Evolutionary conservation across 139 green algal genomes (phyloP).

Genomic region (Picochlorum sp.): DNA sequence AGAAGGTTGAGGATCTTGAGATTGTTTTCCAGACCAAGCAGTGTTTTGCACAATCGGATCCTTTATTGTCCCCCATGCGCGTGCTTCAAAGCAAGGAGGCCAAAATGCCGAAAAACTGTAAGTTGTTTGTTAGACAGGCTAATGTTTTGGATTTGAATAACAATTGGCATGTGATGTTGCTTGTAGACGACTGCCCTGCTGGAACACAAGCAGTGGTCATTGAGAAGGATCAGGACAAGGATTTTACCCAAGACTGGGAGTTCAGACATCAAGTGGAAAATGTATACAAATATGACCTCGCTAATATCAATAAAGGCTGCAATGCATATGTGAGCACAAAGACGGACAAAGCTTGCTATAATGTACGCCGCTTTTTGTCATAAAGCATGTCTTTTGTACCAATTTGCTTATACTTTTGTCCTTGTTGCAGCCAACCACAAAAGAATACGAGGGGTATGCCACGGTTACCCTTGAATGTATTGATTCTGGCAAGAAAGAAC

Average conservation of each 20-base stretch:
- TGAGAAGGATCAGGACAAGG: neutral
- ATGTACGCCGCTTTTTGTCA: neutral
- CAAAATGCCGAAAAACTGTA: neutral
- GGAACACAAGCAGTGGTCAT: neutral
- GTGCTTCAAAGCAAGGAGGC: neutral
- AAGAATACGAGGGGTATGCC: neutral
- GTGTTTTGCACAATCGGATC: neutral
- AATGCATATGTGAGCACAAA: slow-evolving; percentile 3
- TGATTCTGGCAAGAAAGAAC: neutral
- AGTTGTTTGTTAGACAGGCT: too few relatives aligned
- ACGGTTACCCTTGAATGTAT: neutral
- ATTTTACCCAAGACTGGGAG: slow-evolving; percentile 5
- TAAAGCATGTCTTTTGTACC: too few relatives aligned
- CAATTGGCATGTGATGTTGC: neutral
- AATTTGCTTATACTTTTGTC: neutral
- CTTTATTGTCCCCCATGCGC: neutral
- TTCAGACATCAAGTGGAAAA: neutral
- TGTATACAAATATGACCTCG: neutral
- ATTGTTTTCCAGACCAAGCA: neutral
- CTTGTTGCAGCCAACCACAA: neutral
- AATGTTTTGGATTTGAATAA: too few relatives aligned
- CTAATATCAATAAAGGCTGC: neutral
- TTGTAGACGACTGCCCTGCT: neutral
- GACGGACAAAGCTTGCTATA: neutral
- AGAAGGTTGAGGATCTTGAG: neutral